Evolutionary conservation across 2,329 filamentous ascomycete genomes (phyloP).

Genomic region (Aureobasidium sp.): DNA sequence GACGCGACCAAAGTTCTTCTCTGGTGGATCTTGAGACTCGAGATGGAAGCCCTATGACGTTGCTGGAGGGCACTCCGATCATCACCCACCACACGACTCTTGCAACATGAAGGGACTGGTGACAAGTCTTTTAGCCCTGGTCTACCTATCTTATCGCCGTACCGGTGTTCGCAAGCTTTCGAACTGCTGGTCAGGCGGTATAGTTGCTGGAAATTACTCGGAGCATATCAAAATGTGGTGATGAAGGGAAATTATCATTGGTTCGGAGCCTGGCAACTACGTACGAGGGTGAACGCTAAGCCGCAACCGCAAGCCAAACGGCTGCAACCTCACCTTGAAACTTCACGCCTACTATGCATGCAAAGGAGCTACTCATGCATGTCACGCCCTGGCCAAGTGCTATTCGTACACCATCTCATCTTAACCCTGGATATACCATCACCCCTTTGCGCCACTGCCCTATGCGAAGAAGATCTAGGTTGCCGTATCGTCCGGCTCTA

Average conservation of each 20-base stretch:
- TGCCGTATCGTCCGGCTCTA: slow-evolving; percentile 1
- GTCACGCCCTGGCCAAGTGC: slow-evolving; percentile 9
- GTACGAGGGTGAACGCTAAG: slow-evolving; percentile 1
- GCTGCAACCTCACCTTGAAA: slow-evolving; percentile 9
- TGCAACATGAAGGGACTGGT: background rate
- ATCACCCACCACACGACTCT: background rate
- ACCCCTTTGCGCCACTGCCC: slow-evolving; percentile 9
- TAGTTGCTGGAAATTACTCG: background rate
- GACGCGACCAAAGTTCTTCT: slow-evolving; percentile 6
- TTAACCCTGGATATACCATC: slow-evolving; percentile 3
- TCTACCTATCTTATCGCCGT: background rate
- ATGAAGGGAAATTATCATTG: background rate
- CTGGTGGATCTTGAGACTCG: background rate
- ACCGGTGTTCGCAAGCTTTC: background rate
- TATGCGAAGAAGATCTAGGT: slow-evolving; percentile 4
- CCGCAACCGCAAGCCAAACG: background rate
- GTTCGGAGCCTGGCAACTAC: background rate
- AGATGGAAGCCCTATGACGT: background rate
- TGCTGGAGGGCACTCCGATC: background rate
- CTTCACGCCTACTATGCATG: slow-evolving; percentile 13
- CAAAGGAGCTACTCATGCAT: slow-evolving; percentile 13
- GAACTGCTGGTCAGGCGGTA: background rate
- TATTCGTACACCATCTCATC: background rate
- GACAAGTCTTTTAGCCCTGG: background rate
- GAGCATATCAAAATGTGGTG: slow-evolving; percentile 1